These are phyloP conservation scores for Zea luxurians DNA, from an alignment of 176 grass and related monocot genomes.

Conservation along the genomic window DNA sequence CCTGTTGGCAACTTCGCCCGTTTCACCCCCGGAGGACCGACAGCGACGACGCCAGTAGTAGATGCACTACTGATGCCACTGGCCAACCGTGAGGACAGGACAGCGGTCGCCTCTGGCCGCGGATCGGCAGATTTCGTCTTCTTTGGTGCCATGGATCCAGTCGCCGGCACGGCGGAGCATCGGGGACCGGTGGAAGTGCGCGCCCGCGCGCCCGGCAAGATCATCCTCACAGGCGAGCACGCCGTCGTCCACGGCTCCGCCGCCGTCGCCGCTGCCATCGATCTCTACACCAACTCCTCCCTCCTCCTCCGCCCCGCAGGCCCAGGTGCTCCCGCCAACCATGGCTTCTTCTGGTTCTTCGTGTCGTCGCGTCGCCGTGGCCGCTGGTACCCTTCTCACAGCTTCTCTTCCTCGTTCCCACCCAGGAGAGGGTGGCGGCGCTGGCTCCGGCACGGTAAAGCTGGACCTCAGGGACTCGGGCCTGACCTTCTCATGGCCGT, in stretches of 20 bases:
- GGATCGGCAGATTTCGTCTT: neutral
- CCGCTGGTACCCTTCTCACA: neutral
- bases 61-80: neutral
- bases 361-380: neutral
- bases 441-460: conserved; percentile 41
- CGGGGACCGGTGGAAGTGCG: conserved; percentile 51
- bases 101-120: neutral
- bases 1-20: neutral
- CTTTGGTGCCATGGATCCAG: neutral
- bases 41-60: neutral
- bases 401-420: neutral
- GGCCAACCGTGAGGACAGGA: neutral
- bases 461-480: conserved; percentile 62
- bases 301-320: conserved; percentile 40
- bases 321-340: conserved; percentile 19
- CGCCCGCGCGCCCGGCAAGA: conserved; percentile 76
- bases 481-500: conserved; percentile 69
- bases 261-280: conserved; percentile 72
- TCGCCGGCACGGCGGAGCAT: neutral
- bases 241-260: conserved; percentile 81
- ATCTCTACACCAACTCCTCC: conserved; percentile 61
- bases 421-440: conserved; percentile 15
- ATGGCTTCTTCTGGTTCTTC: neutral
- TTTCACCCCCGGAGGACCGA: neutral
- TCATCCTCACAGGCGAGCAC: conserved; percentile 91